Evolutionary conservation across 163 green algal genomes (phyloP).

Genomic region (Prototheca wickerhamii): DNA sequence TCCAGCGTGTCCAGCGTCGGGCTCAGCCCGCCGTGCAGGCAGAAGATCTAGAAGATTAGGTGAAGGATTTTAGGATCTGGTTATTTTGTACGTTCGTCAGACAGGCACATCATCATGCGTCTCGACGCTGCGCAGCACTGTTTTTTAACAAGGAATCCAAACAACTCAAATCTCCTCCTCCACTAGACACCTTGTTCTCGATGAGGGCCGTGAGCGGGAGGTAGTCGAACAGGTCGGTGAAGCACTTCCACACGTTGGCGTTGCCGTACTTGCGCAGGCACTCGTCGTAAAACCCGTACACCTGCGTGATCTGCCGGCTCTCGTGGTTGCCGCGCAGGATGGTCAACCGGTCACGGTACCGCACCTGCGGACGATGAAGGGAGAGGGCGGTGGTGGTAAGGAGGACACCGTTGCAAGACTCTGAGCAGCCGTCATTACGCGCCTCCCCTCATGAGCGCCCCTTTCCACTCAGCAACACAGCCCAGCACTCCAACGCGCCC

Average conservation of each 20-base stretch:
- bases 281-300: slow-evolving; percentile 99
- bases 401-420: slow-evolving; percentile 3
- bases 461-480: neutral
- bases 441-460: neutral
- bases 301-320: slow-evolving; percentile 97
- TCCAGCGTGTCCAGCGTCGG: slow-evolving; percentile 92
- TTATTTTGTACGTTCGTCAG: too few relatives aligned
- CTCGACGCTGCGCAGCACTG: too few relatives aligned
- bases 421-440: neutral
- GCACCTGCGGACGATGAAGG: slow-evolving; percentile 61
- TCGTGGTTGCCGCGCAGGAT: slow-evolving; percentile 98
- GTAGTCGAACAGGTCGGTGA: slow-evolving; percentile 99
- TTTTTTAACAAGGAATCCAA: too few relatives aligned
- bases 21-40: slow-evolving; percentile 93
- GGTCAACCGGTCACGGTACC: slow-evolving; percentile 95
- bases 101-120: too few relatives aligned
- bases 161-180: too few relatives aligned
- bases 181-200: slow-evolving; percentile 79
- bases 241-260: slow-evolving; percentile 98
- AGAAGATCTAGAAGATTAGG: slow-evolving; percentile 95
- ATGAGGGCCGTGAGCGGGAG: slow-evolving; percentile 68
- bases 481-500: neutral
- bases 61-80: too few relatives aligned
- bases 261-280: slow-evolving; percentile 98
- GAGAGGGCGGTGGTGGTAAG: neutral